A percentile compares a stretch with the other conserved stretches of the same genome.
These are phyloP conservation scores for Penicillium daleae DNA, from an alignment of 495 filamentous ascomycete genomes.

Conservation along the genomic window DNA sequence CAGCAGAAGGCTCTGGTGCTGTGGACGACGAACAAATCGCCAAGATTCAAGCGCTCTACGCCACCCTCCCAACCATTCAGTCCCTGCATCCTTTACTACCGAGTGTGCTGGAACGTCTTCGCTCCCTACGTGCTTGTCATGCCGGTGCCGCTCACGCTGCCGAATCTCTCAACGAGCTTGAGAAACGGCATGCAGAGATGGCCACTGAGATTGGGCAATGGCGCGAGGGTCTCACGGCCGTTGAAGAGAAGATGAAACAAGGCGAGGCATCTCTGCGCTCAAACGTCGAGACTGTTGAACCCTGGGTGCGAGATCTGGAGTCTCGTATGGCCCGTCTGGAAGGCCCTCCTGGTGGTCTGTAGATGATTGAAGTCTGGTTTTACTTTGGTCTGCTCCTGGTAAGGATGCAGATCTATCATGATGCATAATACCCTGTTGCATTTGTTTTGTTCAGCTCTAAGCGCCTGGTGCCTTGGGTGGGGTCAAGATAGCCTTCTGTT, in stretches of 20 bases:
- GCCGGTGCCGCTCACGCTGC: constrained; percentile 84
- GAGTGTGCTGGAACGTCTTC: constrained; percentile 79
- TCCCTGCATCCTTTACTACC: constrained; percentile 83
- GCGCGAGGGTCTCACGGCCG: constrained; percentile 77
- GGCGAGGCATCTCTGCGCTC: constrained; percentile 69
- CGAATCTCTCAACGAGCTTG: constrained; percentile 74
- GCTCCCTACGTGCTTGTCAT: constrained; percentile 83
- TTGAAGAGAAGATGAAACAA: constrained; percentile 72
- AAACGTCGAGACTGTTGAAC: constrained; percentile 81
- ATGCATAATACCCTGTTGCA: constrained; percentile 33
- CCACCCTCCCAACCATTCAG: constrained; percentile 86
- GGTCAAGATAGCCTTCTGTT: constrained; percentile 12
- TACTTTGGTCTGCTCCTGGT: constrained; percentile 13
- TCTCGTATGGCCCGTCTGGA: constrained; percentile 64
- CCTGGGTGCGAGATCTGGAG: constrained; percentile 90
- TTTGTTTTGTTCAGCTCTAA: constrained; percentile 20
- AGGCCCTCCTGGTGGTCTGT: constrained; percentile 17
- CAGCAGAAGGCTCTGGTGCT: constrained; percentile 33
- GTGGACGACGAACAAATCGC: constrained; percentile 67
- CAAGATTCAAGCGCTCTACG: constrained; percentile 92
- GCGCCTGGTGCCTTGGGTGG: constrained; percentile 7
- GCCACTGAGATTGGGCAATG: constrained; percentile 80
- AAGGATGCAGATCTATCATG: constrained; percentile 14
- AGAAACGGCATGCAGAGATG: constrained; percentile 82
- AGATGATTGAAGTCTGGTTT: not conserved